Percentiles rank a stretch among this genome's conserved stretches.
phyloP scores from a whole-genome alignment of 2,329 filamentous ascomycete genomes.

The Lanzia echinophila region DNA sequence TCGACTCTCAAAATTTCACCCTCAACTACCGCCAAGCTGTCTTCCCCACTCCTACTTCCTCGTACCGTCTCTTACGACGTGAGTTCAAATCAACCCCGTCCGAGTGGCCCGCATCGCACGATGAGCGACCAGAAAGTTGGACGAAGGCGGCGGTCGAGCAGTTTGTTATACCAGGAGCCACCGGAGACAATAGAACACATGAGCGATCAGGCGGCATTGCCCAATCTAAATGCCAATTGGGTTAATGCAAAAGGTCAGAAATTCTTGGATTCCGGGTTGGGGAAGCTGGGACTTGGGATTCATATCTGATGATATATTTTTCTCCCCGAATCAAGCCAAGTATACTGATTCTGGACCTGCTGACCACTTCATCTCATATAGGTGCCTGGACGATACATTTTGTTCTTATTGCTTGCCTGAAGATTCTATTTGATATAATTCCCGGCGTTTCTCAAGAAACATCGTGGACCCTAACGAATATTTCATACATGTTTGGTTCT shows the following conservation, averaged over 20 bases:
- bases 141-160: conserved; percentile 90
- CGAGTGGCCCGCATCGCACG: conserved; percentile 43
- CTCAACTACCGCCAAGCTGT: conserved; percentile 86
- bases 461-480: conserved; percentile 97
- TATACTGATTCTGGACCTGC: conserved; percentile 7
- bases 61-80: conserved; percentile 89
- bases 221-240: conserved; percentile 97
- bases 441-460: conserved; percentile 96
- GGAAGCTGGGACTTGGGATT: not conserved
- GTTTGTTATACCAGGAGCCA: conserved; percentile 94
- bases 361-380: conserved; percentile 41
- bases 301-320: not conserved
- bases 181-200: conserved; percentile 95
- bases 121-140: conserved; percentile 60
- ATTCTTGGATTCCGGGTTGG: conserved; percentile 1
- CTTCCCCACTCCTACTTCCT: conserved; percentile 79
- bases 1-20: conserved; percentile 27
- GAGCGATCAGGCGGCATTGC: conserved; percentile 89
- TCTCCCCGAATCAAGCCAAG: not conserved
- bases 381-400: conserved; percentile 98
- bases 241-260: conserved; percentile 93
- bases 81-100: conserved; percentile 62
- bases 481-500: conserved; percentile 97
- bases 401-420: conserved; percentile 82
- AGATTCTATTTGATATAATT: conserved; percentile 95